These are phyloP conservation scores for Rosellinia necatrix DNA, from an alignment of 2,329 filamentous ascomycete genomes.

Conservation along the genomic window DNA sequence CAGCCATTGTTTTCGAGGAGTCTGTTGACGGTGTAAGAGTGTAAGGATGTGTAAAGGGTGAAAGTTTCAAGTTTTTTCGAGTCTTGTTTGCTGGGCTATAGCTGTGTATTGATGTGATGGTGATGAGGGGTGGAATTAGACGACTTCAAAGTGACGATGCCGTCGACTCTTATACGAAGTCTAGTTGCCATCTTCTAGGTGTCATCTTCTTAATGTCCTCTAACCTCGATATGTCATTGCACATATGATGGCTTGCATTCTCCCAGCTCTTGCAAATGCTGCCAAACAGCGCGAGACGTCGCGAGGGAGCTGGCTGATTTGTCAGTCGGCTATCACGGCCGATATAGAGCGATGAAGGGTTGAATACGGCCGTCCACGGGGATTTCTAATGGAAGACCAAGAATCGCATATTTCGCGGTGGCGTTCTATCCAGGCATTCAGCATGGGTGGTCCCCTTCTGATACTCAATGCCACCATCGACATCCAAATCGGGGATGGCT, in stretches of 20 bases:
- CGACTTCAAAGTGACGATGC: constrained; percentile 3
- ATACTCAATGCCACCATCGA: too few species aligned
- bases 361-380: neutral
- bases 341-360: neutral
- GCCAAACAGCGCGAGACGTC: constrained; percentile 2
- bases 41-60: neutral
- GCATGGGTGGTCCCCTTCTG: too few species aligned
- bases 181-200: neutral
- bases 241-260: neutral
- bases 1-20: constrained; percentile 28
- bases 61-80: too few species aligned
- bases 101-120: neutral
- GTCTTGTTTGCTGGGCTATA: neutral
- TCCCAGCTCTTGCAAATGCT: neutral
- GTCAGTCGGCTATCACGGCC: constrained; percentile 9
- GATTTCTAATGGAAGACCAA: constrained; percentile 7
- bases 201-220: neutral
- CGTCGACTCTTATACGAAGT: constrained; percentile 11
- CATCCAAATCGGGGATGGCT: too few species aligned
- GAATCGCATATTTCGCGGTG: neutral
- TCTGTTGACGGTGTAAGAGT: neutral
- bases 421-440: too few species aligned
- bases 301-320: constrained; percentile 11
- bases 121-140: constrained; percentile 8
- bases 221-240: neutral